phyloP scores from a whole-genome alignment of 805 yeast genomes.

The Kodamaea restingae region DNA sequence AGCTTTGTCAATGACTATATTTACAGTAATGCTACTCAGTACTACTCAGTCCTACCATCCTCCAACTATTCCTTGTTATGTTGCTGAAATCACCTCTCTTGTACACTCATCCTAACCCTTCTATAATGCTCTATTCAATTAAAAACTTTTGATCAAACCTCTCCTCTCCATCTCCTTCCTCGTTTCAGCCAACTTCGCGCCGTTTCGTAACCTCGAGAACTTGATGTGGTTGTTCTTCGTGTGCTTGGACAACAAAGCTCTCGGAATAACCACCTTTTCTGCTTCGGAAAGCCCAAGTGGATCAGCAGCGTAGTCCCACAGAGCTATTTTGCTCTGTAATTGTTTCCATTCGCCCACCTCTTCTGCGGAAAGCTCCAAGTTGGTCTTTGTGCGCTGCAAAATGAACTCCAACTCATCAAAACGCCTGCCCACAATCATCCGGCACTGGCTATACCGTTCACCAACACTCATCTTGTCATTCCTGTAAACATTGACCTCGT shows the following conservation, averaged over 20 bases:
- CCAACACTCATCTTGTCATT: conserved; percentile 6
- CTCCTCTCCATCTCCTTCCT: conserved; percentile 6
- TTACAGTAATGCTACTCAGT: too few relatives aligned
- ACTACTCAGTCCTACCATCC: too few relatives aligned
- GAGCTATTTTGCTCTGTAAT: neutral
- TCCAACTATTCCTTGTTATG: too few relatives aligned
- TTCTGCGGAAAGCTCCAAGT: neutral
- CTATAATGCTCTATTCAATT: too few relatives aligned
- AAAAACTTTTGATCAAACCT: conserved; percentile 1
- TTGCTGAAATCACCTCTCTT: too few relatives aligned
- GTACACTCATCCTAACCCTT: neutral
- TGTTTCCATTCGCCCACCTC: conserved; percentile 6
- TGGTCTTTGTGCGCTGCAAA: conserved; percentile 1
- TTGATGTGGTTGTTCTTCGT: conserved; percentile 7
- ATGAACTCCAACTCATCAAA: conserved; percentile 7
- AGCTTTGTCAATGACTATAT: neutral
- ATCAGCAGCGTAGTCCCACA: neutral
- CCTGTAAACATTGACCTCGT: conserved; percentile 7
- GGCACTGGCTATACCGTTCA: conserved; percentile 4
- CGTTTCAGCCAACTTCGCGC: neutral
- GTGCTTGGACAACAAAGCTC: too few relatives aligned
- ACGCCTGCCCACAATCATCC: conserved; percentile 3
- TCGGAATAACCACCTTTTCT: too few relatives aligned
- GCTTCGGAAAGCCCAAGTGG: conserved; percentile 4
- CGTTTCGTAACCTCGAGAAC: conserved; percentile 4